Conservation (phyloP, 768 basidiomycete species). For the Clathrus columnatus region DNA sequence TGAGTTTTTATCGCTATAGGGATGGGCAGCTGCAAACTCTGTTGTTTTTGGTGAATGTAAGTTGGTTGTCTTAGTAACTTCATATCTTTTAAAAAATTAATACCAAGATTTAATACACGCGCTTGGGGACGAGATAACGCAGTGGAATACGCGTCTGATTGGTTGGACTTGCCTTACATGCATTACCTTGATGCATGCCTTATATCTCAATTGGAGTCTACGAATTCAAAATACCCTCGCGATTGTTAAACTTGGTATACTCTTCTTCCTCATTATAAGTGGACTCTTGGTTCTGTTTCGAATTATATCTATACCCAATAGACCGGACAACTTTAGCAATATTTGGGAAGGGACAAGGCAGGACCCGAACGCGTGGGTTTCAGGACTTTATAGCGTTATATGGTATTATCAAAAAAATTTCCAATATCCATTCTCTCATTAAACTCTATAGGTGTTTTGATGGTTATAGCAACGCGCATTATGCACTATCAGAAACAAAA, state of each 20-base stretch:
- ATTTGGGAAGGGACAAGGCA: constrained; percentile 56
- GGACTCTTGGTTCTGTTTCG: constrained; percentile 33
- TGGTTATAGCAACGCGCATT: constrained; percentile 70
- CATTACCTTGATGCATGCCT: constrained; percentile 49
- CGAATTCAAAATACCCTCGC: constrained; percentile 58
- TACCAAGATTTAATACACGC: constrained; percentile 54
- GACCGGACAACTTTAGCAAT: constrained; percentile 44
- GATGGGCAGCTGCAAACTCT: constrained; percentile 47
- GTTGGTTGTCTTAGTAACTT: constrained; percentile 13
- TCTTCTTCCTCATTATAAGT: constrained; percentile 41
- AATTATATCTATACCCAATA: neutral
- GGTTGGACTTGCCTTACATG: constrained; percentile 50
- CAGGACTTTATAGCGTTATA: constrained; percentile 59
- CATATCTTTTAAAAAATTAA: neutral
- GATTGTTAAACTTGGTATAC: constrained; percentile 48
- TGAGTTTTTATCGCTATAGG: constrained; percentile 29
- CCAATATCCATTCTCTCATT: neutral
- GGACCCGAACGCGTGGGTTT: constrained; percentile 49
- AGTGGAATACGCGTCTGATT: constrained; percentile 39
- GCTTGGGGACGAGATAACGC: constrained; percentile 29
- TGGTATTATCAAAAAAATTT: constrained; percentile 34
- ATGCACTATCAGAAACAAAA: constrained; percentile 59
- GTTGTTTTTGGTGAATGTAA: constrained; percentile 69
- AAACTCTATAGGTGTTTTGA: constrained; percentile 47
- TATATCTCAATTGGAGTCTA: constrained; percentile 43